These are phyloP conservation scores for Rutstroemia sp. DNA, from an alignment of 2,329 filamentous ascomycete genomes.

Conservation along the genomic window DNA sequence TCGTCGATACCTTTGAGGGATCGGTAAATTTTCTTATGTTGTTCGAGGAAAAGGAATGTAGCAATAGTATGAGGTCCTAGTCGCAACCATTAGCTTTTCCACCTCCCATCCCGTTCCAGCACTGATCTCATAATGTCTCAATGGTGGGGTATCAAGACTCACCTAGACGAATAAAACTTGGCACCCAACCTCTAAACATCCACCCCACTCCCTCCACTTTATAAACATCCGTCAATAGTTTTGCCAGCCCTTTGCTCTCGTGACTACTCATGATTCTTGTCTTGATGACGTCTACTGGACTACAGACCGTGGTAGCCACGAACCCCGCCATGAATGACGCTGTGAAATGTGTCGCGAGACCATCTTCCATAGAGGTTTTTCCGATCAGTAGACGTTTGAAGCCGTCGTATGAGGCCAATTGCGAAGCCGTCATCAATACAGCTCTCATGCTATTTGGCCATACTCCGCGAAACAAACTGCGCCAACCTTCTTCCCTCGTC, in stretches of 20 bases:
- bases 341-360: conserved; percentile 69
- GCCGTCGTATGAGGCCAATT: conserved; percentile 77
- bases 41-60: conserved; percentile 80
- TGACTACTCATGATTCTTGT: conserved; percentile 74
- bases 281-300: conserved; percentile 83
- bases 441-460: conserved; percentile 76
- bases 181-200: conserved; percentile 89
- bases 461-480: conserved; percentile 74
- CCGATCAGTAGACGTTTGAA: conserved; percentile 66
- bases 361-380: conserved; percentile 59
- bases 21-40: conserved; percentile 74
- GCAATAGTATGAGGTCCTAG: conserved; percentile 71
- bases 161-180: conserved; percentile 55
- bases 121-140: background rate
- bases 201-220: conserved; percentile 65
- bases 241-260: conserved; percentile 46
- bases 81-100: background rate
- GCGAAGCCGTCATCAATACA: conserved; percentile 79
- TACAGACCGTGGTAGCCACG: conserved; percentile 77
- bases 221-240: conserved; percentile 59
- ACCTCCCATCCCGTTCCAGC: background rate
- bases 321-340: conserved; percentile 74
- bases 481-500: conserved; percentile 73
- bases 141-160: background rate
- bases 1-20: conserved; percentile 34